Evolutionary conservation across 352 stramenopile species (phyloP), one percentile per base, ranked within the genome.

Genomic region (Phytophthora constricta): DNA sequence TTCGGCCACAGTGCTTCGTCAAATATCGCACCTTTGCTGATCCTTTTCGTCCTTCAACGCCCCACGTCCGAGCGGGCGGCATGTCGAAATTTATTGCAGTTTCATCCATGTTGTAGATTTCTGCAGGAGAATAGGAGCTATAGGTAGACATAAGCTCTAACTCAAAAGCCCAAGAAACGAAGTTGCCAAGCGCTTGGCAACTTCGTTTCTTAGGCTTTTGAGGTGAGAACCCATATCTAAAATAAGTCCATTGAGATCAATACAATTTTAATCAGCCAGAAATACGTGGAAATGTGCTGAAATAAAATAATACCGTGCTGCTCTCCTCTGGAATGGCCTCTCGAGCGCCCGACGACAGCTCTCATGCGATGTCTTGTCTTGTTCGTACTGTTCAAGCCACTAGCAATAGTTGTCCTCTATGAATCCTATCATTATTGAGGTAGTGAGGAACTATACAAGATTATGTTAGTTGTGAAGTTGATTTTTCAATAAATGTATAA

Each of bases 71-170:
- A 8, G 31, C 39, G 9, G 20, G 55, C 1, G 27, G n/a, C n/a
- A 53, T 54, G 1, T 48, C 55, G 14, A 51, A 62, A 20, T 54
- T 53, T 9, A 62, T 47, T 2, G 42, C 42, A 9, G 53, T 54
- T 11, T 62, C 28, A 16, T 54, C 42, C 5, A 62, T 20, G 28
- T 56, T 64, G 16, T 64, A 64, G 7, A 64, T 57, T 27, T 64
- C 56, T 28, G 34, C 23, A 19, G 14, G 10, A 16, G 11, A 8
- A 19, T 33, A 58, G 8, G 33, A 37, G 19, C 34, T 20, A 20
- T 58, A 58, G 5, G 42, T 33, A 11, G 22, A 14, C 50, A 31
- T 48, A 23, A 58, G 47, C 20, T 61, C 41, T 50, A 56, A 19
- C 55, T 56, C 20, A 53, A 71, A 45, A n/a, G n/a, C n/a, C n/a